Conservation (phyloP, 129 eudicot genomes). For the Deinandra increscens region DNA sequence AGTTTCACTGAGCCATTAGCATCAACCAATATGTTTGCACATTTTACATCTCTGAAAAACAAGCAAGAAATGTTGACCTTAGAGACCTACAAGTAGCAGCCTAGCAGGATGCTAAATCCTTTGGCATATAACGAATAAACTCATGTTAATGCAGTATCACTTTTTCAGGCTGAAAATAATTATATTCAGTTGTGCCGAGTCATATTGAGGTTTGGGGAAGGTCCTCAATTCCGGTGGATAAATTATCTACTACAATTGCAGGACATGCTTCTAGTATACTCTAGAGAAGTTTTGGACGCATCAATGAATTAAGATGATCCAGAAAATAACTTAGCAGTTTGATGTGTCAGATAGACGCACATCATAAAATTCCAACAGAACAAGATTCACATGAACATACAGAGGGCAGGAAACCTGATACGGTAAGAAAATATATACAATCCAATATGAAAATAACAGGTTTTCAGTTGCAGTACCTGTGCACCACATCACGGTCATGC, state of each 20-base stretch:
- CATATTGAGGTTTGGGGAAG: not conserved
- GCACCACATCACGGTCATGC: constrained; percentile 77
- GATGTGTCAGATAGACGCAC: constrained; percentile 14
- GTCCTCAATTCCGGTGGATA: constrained; percentile 1
- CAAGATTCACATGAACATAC: not conserved
- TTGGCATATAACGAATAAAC: not conserved
- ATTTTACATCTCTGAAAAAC: constrained; percentile 82
- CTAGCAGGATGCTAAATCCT: not conserved
- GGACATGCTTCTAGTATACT: constrained; percentile 3
- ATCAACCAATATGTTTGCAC: constrained; percentile 89
- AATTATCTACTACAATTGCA: not conserved
- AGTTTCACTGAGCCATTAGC: constrained; percentile 83
- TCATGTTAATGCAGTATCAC: not conserved
- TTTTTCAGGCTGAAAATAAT: not conserved
- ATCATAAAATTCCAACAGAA: not conserved
- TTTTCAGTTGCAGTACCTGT: constrained; percentile 57
- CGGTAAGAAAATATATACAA: not conserved
- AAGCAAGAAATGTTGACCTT: constrained; percentile 18
- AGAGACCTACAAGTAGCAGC: constrained; percentile 2
- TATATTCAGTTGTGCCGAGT: not conserved
- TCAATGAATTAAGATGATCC: not conserved
- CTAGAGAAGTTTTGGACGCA: not conserved
- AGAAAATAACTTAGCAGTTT: not conserved
- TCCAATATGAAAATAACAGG: not conserved
- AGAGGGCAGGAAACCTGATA: constrained; percentile 9